Base-by-base conservation (phyloP, 2,329 filamentous ascomycete genomes). In the Teratosphaeria destructans region DNA sequence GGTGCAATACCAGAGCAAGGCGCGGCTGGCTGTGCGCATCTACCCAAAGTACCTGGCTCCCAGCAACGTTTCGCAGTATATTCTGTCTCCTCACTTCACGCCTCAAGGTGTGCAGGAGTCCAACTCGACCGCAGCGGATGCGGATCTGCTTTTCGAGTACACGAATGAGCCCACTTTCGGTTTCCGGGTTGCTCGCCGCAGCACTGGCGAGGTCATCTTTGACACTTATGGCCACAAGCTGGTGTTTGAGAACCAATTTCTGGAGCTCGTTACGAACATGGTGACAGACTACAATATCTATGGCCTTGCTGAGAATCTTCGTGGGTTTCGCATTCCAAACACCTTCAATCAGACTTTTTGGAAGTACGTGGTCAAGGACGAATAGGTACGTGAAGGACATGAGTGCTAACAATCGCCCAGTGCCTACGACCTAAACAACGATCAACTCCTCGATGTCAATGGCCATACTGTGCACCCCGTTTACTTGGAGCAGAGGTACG, bases 211-310 rank as follows among this genome's bases (percentile, higher is more conserved):
- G 62, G 77, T 83, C 3, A 73, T 90, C 10, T 89, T 90, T 69
- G 85, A 92, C 67, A 89, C 87, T 0, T 83, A 84, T 0, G 85
- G 80, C 1, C 81, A 82, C 5, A 77, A 79, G 7, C 75, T 93
- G 14, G 77, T 94, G 52, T 94, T 91, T 66, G 85, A 93, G 74
- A 84, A 84, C 12, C 88, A 93, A 72, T 93, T 90, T 67, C 73
- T 93, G 29, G 83, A 85, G 26, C 77, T 93, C 60, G 81, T 86
- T 53, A 92, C 89, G 1, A 82, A 79, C 62, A 77, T 94, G 10
- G 88, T 89, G 0, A 72, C 82, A 0, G 77, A 85, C 57, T 86
- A 88, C 0, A 83, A 87, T 66, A 75, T 94, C 4, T 94, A 93
- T 69, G 89, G 89, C 0, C 79, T 93, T 1, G 89, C 43, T 37